A percentile compares a stretch with the other conserved stretches of the same genome.
These are phyloP conservation scores for Scleroderma citrinum DNA, from an alignment of 768 basidiomycete genomes.

Conservation along the genomic window DNA sequence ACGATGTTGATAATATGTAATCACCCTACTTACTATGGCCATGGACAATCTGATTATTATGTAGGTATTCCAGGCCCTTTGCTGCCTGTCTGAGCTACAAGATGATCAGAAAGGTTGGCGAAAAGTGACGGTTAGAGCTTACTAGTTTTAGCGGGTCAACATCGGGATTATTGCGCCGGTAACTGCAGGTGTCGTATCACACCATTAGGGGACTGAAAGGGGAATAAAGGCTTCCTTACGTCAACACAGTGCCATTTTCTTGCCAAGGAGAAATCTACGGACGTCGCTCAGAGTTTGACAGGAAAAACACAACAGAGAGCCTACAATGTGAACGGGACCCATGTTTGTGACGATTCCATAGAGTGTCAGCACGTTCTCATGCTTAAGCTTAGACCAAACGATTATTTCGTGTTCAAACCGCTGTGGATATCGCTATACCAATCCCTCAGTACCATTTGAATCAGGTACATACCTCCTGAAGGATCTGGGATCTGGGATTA, in stretches of 20 bases:
- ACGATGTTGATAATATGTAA: conserved; percentile 1
- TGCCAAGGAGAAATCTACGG: conserved; percentile 59
- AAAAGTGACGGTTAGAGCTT: conserved; percentile 8
- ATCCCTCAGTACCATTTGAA: neutral
- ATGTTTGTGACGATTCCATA: conserved; percentile 52
- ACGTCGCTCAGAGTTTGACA: neutral
- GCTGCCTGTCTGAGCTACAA: conserved; percentile 48
- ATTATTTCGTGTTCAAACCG: conserved; percentile 52
- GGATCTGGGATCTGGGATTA: conserved; percentile 21
- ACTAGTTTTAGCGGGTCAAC: conserved; percentile 42
- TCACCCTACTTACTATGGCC: conserved; percentile 49
- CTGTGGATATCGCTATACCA: conserved; percentile 21
- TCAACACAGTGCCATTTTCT: conserved; percentile 44
- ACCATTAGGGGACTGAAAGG: neutral
- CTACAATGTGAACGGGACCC: conserved; percentile 46
- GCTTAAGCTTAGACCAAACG: conserved; percentile 46
- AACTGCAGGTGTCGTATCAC: conserved; percentile 27
- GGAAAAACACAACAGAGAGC: conserved; percentile 1
- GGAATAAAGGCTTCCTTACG: conserved; percentile 29
- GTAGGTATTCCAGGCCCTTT: conserved; percentile 52
- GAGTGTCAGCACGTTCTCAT: conserved; percentile 43
- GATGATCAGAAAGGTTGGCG: conserved; percentile 1
- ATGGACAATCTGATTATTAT: conserved; percentile 46
- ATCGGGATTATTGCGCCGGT: conserved; percentile 30
- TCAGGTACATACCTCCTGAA: too few relatives aligned